Base-by-base conservation (phyloP, 257 asterid species). In the Petunia secreta region DNA sequence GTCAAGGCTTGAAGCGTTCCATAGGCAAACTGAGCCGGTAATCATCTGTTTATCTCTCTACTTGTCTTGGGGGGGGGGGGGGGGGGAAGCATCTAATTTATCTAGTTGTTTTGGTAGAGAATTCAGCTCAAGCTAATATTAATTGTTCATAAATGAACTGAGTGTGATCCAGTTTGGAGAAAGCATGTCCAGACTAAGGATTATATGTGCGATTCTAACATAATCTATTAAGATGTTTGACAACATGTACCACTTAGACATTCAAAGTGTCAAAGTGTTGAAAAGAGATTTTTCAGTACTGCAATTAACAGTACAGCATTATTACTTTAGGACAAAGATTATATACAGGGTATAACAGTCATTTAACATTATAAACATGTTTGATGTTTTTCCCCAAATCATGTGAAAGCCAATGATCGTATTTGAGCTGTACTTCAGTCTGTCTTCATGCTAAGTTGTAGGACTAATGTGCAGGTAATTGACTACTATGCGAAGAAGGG, bases 1-100 rank as follows among this genome's bases (percentile, higher is more conserved):
- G 87, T 93, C 99, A 2, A 92, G 99, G 88, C 97, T 95, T 63
- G 98, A 95, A 63, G 90, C 97, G 50, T 95, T 95, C 80, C 99
- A 95, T 71, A 86, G 85, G 88, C 99, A 93, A 88, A 95, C 99
- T 82, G 91, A 91, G 83, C 98, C 98, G 80, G 99, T 95, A 73
- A 36, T 34, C 7, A 52, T 2, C 63, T 50, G 63, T 73, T 73
- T 36, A 13, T 73, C 62, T 50, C 78, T 50, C 78, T 7, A 36
- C 48, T 73, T 34, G 2, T 71, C 11, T 4, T 8, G 0, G 59
- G 77, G 43, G 39, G 4, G 14, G 13, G 25, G 44, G 13, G 39
- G n/a, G 46, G 0, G 3, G 44, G 4, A 44, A 1, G 1, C 75
- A 2, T 46, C 86, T 59, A 90, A 25, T 15, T 63, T 77, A 62